Evolutionary conservation across 768 basidiomycete species (phyloP).

Genomic region (Collybia nuda): DNA sequence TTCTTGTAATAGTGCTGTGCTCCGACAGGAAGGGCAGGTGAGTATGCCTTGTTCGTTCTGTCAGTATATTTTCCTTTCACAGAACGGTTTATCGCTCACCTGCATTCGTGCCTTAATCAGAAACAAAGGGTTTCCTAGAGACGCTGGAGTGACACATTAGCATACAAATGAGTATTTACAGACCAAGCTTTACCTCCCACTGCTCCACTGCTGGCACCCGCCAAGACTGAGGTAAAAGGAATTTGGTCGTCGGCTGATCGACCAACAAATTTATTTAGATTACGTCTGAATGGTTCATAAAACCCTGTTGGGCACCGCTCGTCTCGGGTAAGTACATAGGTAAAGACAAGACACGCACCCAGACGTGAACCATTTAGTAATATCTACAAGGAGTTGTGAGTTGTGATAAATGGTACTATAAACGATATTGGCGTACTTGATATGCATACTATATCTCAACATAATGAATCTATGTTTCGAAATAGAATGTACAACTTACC

Average conservation of each 20-base stretch:
- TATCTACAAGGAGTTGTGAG: constrained; percentile 50
- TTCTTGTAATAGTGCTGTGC: constrained; percentile 90
- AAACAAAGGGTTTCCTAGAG: constrained; percentile 88
- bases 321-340: neutral
- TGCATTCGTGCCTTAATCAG: constrained; percentile 98
- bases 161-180: neutral
- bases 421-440: constrained; percentile 56
- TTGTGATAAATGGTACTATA: constrained; percentile 6
- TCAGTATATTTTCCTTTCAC: neutral
- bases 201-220: constrained; percentile 88
- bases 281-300: constrained; percentile 87
- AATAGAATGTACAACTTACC: constrained; percentile 43
- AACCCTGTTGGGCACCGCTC: constrained; percentile 61
- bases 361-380: constrained; percentile 90
- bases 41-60: constrained; percentile 71
- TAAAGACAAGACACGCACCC: constrained; percentile 41
- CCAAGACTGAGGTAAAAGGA: constrained; percentile 74
- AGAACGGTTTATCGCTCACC: constrained; percentile 33
- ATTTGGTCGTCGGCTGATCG: constrained; percentile 62
- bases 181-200: constrained; percentile 67
- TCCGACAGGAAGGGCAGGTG: constrained; percentile 91
- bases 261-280: constrained; percentile 70
- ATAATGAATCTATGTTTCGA: neutral
- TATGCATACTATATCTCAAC: constrained; percentile 74
- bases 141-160: constrained; percentile 39